phyloP scores from a whole-genome alignment of 2,329 filamentous ascomycete genomes.

The Xylaria sp. region DNA sequence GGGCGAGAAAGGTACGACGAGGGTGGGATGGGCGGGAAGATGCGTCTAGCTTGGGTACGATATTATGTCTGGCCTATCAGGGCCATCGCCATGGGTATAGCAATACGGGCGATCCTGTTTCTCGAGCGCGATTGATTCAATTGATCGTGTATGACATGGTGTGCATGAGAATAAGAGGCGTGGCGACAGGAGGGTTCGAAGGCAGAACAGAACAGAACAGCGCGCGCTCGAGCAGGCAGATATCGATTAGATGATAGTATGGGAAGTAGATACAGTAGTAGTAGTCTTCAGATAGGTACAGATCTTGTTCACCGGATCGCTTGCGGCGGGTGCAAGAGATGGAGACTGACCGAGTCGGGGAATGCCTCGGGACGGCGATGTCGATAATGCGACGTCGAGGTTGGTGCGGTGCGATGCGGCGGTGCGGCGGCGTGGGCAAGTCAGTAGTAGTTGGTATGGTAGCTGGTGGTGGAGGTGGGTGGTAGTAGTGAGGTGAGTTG shows the following conservation, averaged over 20 bases:
- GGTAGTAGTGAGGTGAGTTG: not conserved
- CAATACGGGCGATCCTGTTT: slow-evolving; percentile 12
- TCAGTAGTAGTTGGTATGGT: too few relatives aligned
- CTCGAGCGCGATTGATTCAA: slow-evolving; percentile 30
- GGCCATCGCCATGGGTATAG: slow-evolving; percentile 24
- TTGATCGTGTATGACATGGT: slow-evolving; percentile 30
- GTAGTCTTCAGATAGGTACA: not conserved
- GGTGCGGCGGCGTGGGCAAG: not conserved
- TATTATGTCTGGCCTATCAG: slow-evolving; percentile 32
- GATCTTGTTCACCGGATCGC: slow-evolving; percentile 11
- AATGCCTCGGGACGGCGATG: slow-evolving; percentile 25
- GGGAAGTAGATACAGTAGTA: not conserved
- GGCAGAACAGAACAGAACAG: not conserved
- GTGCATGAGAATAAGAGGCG: not conserved
- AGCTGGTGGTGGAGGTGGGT: slow-evolving; percentile 2
- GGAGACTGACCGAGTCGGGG: slow-evolving; percentile 11
- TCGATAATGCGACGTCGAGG: slow-evolving; percentile 25
- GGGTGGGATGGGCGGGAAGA: slow-evolving; percentile 3
- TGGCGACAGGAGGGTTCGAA: not conserved
- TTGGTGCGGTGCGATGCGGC: slow-evolving; percentile 11
- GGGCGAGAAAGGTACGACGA: slow-evolving; percentile 4
- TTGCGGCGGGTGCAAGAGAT: slow-evolving; percentile 16
- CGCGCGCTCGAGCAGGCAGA: slow-evolving; percentile 11
- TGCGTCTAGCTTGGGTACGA: slow-evolving; percentile 22
- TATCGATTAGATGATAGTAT: not conserved